Conservation (phyloP, 176 grass and related monocot species). For the Typha latifolia region DNA sequence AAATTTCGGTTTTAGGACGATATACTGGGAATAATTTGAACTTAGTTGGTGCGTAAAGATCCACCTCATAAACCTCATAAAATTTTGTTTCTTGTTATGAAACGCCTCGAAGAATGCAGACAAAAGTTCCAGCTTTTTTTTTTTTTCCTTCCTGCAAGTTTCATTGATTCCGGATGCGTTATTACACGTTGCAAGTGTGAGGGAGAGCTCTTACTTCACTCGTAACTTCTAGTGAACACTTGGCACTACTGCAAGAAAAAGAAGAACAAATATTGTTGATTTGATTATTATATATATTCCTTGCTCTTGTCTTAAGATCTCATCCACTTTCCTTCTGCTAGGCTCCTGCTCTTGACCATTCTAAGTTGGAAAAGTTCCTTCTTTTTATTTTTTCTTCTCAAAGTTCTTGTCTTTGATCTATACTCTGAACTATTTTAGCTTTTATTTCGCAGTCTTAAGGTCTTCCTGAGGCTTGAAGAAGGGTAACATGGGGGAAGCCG, state of each 20-base stretch:
- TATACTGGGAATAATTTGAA: background rate
- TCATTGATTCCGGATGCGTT: background rate
- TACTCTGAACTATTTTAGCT: background rate
- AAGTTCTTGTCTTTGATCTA: background rate
- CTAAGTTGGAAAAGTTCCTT: background rate
- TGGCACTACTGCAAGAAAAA: background rate
- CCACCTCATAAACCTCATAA: background rate
- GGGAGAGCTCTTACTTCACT: background rate
- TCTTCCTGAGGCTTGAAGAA: background rate
- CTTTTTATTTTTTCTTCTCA: background rate
- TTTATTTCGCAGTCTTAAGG: background rate
- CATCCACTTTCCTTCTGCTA: background rate
- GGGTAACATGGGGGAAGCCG: conserved; percentile 46
- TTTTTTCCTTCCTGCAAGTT: background rate
- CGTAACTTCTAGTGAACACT: background rate
- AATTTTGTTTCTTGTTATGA: background rate
- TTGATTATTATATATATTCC: background rate
- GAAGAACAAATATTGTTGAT: too few species aligned
- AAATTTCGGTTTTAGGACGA: background rate
- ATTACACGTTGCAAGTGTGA: background rate
- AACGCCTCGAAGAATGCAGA: too few species aligned
- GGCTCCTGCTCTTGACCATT: background rate
- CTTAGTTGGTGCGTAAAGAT: background rate
- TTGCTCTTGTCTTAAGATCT: background rate
- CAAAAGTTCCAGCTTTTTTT: too few species aligned